Conservation (phyloP, 305 asterid genomes). For the Fraxinus dipetala region DNA sequence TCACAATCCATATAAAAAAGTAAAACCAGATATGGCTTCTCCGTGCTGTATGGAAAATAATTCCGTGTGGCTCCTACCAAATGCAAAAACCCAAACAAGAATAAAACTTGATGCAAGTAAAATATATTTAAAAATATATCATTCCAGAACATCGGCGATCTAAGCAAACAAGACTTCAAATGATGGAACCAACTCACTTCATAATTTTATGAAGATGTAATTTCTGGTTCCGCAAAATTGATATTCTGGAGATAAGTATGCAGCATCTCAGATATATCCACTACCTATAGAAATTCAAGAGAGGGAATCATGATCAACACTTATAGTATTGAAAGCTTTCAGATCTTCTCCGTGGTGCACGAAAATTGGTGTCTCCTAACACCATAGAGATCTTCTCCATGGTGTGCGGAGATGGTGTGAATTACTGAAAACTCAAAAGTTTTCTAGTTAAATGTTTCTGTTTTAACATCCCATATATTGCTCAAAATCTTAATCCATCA, state of each 20-base stretch:
- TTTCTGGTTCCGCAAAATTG: conserved; percentile 46
- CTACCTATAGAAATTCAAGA: conserved; percentile 43
- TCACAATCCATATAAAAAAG: too few relatives aligned
- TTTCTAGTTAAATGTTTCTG: background rate
- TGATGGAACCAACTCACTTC: conserved; percentile 45
- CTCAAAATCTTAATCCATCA: background rate
- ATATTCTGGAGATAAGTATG: conserved; percentile 38
- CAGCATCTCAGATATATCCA: conserved; percentile 66
- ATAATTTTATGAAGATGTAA: conserved; percentile 33
- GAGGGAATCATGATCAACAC: background rate
- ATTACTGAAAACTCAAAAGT: background rate
- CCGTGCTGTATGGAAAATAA: too few relatives aligned
- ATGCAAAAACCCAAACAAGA: background rate
- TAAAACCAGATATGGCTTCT: too few relatives aligned
- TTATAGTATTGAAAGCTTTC: background rate
- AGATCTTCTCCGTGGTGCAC: too few relatives aligned
- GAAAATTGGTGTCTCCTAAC: too few relatives aligned
- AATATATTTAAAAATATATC: conserved; percentile 2
- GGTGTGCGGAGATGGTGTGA: background rate
- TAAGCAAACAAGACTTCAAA: conserved; percentile 21
- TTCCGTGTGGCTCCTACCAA: conserved; percentile 35
- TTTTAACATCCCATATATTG: background rate
- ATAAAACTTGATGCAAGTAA: conserved; percentile 10
- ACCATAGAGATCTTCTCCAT: too few relatives aligned
- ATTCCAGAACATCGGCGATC: background rate